Conservation (phyloP, 2,329 filamentous ascomycete genomes). For the Scytalidium sp. region DNA sequence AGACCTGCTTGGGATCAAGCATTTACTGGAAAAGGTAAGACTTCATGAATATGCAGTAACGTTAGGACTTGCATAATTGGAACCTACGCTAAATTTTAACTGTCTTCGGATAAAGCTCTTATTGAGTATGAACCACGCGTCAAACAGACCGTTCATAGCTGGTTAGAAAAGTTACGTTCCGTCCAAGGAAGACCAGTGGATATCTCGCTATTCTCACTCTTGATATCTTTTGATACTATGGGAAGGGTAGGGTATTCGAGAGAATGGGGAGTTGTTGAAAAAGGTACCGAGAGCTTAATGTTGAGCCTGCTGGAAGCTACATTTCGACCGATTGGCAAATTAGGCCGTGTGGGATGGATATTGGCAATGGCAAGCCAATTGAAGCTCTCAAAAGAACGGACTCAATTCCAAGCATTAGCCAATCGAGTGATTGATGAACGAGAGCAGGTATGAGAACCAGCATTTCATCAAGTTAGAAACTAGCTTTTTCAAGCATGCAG, state of each 20-base stretch:
- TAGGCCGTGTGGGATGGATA: background rate
- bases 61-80: background rate
- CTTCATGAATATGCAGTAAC: background rate
- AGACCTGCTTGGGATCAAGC: constrained; percentile 19
- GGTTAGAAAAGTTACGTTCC: background rate
- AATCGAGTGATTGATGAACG: background rate
- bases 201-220: background rate
- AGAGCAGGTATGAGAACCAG: background rate
- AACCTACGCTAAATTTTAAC: background rate
- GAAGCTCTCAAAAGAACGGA: background rate
- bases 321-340: background rate
- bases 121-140: background rate
- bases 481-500: no score
- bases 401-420: background rate
- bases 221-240: background rate
- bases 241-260: background rate
- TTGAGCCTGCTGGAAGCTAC: background rate
- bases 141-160: background rate
- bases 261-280: background rate
- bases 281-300: background rate
- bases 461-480: no score
- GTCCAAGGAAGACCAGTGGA: background rate
- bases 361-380: background rate
- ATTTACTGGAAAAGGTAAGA: constrained; percentile 18
- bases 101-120: background rate